Percentiles rank a stretch among this genome's conserved stretches.
phyloP scores from a whole-genome alignment of 2,329 filamentous ascomycete species.

The Penicillium sp. region DNA sequence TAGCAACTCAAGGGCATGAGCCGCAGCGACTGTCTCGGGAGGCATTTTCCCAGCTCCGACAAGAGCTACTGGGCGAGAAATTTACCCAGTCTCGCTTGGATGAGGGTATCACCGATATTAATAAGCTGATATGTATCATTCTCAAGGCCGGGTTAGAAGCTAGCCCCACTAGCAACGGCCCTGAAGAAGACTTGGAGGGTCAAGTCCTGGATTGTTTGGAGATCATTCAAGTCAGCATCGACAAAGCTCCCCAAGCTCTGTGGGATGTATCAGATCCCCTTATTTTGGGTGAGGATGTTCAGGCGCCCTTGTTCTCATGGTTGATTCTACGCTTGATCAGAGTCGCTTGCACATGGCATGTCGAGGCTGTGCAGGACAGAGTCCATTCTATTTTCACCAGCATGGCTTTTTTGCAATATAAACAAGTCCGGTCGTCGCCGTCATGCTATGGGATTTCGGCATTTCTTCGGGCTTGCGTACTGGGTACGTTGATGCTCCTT shows the following conservation, averaged over 20 bases:
- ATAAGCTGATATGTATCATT: conserved; percentile 84
- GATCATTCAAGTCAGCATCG: conserved; percentile 76
- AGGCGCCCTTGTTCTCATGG: conserved; percentile 60
- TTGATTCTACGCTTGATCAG: conserved; percentile 60
- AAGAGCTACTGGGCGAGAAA: conserved; percentile 62
- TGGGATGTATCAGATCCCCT: conserved; percentile 69
- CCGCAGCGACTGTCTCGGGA: conserved; percentile 70
- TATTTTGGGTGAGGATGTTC: conserved; percentile 56
- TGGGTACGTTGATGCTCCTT: conserved; percentile 41
- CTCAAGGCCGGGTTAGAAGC: conserved; percentile 75
- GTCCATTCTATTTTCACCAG: conserved; percentile 45
- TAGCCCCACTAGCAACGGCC: conserved; percentile 65
- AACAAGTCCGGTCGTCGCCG: conserved; percentile 38
- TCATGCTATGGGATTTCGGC: conserved; percentile 39
- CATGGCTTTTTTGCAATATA: conserved; percentile 42
- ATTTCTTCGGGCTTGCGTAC: conserved; percentile 44
- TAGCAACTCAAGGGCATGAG: conserved; percentile 68
- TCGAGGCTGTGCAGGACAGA: conserved; percentile 49
- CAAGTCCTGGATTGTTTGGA: conserved; percentile 71
- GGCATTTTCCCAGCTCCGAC: conserved; percentile 76
- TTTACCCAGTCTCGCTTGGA: conserved; percentile 57
- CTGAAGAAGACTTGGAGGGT: conserved; percentile 52
- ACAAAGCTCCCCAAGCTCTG: conserved; percentile 72
- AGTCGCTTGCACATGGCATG: conserved; percentile 51
- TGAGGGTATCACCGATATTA: conserved; percentile 76